Evolutionary conservation across 345 rosid genomes (phyloP), one percentile per base, ranked within the genome.

Genomic region (Noccaea caerulescens): DNA sequence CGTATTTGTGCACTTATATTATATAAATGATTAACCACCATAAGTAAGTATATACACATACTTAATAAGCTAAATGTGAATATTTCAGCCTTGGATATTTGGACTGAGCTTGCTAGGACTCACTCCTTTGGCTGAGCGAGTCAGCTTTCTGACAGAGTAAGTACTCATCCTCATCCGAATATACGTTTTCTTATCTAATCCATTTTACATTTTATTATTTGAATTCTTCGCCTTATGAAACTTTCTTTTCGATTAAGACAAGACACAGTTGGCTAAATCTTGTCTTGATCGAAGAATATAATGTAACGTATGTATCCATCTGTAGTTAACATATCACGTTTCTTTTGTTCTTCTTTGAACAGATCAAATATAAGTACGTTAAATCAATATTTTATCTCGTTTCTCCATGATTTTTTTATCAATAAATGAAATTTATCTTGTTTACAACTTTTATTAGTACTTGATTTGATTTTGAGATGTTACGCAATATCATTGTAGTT

Each of bases 81-180:
- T 64, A 11, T 55, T n/a, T 49, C 96, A 91, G 99, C 84, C 90
- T 0, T 91, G 86, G 96, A 56, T 94, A 38, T 94, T 94, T 76
- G 96, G 80, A 46, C 75, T 94, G 76, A 94, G 99, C 78, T 66
- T 94, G 74, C 83, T 91, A 25, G 99, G 96, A 66, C 86, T 89
- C 9, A 88, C 89, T 13, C 96, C 98, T 47, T 83, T 94, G 16
- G 99, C 97, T 8, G 97, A 94, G 73, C 87, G 99, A 58, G 88
- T 94, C 81, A 89, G 99, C 83, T 94, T 94, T 76, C 76, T 91
- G 67, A 94, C 99, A 3, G 99, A 91, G 99, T 94, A 87, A 85
- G 95, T 51, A 27, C 4, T 12, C 44, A 62, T 56, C 68, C 63
- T 53, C 36, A 60, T 52, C 57, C 46, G 18, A 25, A 65, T 5